A percentile compares a stretch with the other conserved stretches of the same genome.
These are phyloP conservation scores for Globisporangium viniferum DNA, from an alignment of 352 stramenopile genomes.

Conservation along the genomic window DNA sequence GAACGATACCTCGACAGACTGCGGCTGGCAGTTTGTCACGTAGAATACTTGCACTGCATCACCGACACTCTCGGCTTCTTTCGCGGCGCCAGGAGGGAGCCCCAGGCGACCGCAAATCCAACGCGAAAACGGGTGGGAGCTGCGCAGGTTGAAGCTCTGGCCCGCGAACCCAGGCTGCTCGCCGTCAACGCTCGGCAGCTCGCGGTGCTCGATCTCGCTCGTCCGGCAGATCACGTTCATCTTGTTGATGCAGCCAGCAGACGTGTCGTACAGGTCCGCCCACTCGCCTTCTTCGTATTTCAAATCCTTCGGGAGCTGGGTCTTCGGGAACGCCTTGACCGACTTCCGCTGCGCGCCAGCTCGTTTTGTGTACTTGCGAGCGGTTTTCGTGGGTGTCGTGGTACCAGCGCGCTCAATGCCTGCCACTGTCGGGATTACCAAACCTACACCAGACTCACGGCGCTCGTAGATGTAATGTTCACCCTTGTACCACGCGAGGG, in stretches of 20 bases:
- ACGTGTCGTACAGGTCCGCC: slow-evolving; percentile 66
- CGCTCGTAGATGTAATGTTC: slow-evolving; percentile 86
- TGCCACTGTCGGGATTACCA: slow-evolving; percentile 76
- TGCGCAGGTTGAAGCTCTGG: slow-evolving; percentile 88
- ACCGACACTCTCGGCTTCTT: slow-evolving; percentile 93
- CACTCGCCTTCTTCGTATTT: slow-evolving; percentile 66
- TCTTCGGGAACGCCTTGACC: slow-evolving; percentile 35
- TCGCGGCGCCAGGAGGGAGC: slow-evolving; percentile 92
- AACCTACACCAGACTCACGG: slow-evolving; percentile 72
- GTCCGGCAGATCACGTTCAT: slow-evolving; percentile 80
- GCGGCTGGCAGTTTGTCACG: slow-evolving; percentile 87
- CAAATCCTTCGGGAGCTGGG: slow-evolving; percentile 47
- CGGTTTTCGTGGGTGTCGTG: slow-evolving; percentile 48
- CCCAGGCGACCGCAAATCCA: slow-evolving; percentile 91
- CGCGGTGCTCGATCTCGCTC: slow-evolving; percentile 68
- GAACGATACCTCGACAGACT: slow-evolving; percentile 72
- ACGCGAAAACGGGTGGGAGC: slow-evolving; percentile 58
- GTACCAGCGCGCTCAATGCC: slow-evolving; percentile 65
- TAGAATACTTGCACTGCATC: slow-evolving; percentile 94
- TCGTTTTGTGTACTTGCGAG: slow-evolving; percentile 27
- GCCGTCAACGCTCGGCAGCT: slow-evolving; percentile 54
- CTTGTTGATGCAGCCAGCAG: slow-evolving; percentile 55
- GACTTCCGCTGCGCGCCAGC: slow-evolving; percentile 26
- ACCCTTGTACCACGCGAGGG: slow-evolving; percentile 86
- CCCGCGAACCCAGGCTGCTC: slow-evolving; percentile 63